A percentile compares a stretch with the other conserved stretches of the same genome.
Conservation (phyloP, 2,329 filamentous ascomycete species). For the Raffaelea ambrosiae region DNA sequence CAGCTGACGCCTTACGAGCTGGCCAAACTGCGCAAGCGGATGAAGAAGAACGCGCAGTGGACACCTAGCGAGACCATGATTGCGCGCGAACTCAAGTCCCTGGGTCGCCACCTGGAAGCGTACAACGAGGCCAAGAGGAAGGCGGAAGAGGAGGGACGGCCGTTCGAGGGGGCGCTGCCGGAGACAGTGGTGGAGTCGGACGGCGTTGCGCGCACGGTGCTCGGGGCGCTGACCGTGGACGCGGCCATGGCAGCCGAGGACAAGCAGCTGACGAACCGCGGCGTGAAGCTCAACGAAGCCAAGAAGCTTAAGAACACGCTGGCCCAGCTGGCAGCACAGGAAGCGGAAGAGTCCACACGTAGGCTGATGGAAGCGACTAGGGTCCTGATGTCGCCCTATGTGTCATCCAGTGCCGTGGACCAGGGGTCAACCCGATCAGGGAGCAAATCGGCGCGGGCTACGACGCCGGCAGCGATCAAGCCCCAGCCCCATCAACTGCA, state of each 20-base stretch:
- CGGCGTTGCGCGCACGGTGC: constrained; percentile 43
- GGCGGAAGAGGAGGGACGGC: constrained; percentile 56
- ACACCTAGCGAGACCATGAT: constrained; percentile 81
- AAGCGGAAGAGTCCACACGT: constrained; percentile 36
- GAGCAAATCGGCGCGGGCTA: neutral
- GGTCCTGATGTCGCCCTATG: constrained; percentile 17
- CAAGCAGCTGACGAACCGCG: constrained; percentile 58
- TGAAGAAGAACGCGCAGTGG: constrained; percentile 91
- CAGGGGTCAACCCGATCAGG: neutral
- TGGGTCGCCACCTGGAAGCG: constrained; percentile 58
- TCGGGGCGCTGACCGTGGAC: constrained; percentile 52
- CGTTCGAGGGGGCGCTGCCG: constrained; percentile 43
- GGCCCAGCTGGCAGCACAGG: constrained; percentile 52
- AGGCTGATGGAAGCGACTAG: constrained; percentile 21
- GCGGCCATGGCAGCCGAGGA: constrained; percentile 48
- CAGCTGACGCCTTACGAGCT: constrained; percentile 58
- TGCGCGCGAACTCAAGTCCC: constrained; percentile 62
- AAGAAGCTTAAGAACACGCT: constrained; percentile 63
- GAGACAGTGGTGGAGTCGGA: constrained; percentile 36
- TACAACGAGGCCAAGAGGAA: constrained; percentile 53
- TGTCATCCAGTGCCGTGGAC: constrained; percentile 4
- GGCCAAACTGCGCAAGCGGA: constrained; percentile 65
- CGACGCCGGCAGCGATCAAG: neutral
- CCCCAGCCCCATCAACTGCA: neutral
- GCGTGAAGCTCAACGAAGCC: constrained; percentile 71